These are phyloP conservation scores for Gillenia trifoliata DNA, from an alignment of 306 rosid genomes.

Conservation along the genomic window DNA sequence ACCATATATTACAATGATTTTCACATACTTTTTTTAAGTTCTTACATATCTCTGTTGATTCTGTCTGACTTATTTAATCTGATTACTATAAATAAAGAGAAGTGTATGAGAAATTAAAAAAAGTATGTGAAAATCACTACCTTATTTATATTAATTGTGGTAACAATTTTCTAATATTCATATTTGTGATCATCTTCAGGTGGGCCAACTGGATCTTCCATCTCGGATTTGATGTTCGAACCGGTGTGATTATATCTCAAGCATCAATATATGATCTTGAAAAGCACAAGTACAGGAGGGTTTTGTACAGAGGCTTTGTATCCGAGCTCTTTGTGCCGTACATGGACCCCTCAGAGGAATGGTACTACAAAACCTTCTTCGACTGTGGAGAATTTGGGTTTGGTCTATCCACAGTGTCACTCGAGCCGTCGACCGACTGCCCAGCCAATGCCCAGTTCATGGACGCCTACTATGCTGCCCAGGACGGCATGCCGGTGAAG, in stretches of 20 bases:
- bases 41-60: no score
- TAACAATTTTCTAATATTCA: background rate
- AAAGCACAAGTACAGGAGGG: slow-evolving; percentile 28
- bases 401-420: slow-evolving; percentile 46
- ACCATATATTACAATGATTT: no score
- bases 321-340: slow-evolving; percentile 54
- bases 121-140: no score
- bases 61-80: no score
- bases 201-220: slow-evolving; percentile 56
- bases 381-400: slow-evolving; percentile 49
- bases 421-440: slow-evolving; percentile 43
- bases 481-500: slow-evolving; percentile 44
- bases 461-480: slow-evolving; percentile 38
- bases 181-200: slow-evolving; percentile 11
- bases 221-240: slow-evolving; percentile 36
- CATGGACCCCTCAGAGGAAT: slow-evolving; percentile 56
- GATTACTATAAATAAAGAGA: no score
- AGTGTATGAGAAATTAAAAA: no score
- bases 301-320: slow-evolving; percentile 49
- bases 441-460: slow-evolving; percentile 51
- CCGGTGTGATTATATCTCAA: slow-evolving; percentile 48
- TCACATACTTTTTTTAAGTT: no score
- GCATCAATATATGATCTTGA: slow-evolving; percentile 54
- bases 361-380: slow-evolving; percentile 46
- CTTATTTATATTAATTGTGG: no score